Evolutionary conservation across 768 basidiomycete species (phyloP).

Genomic region (Mrakia frigida): DNA sequence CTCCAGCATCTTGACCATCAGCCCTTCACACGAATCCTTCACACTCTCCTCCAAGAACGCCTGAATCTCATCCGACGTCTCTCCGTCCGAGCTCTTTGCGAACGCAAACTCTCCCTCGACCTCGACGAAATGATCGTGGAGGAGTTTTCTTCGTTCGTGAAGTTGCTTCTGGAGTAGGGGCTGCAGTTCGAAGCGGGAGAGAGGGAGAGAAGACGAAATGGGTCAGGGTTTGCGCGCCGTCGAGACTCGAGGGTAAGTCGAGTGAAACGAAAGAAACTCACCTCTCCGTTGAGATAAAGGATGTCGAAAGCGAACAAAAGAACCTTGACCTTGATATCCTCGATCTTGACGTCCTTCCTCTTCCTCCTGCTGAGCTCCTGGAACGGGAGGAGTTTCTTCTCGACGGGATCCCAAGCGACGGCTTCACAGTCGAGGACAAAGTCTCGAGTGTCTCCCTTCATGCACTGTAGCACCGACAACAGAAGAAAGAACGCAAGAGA

Average conservation of each 20-base stretch:
- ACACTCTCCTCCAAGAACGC: constrained; percentile 91
- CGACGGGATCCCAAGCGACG: constrained; percentile 79
- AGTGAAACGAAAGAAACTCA: constrained; percentile 44
- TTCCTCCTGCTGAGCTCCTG: constrained; percentile 92
- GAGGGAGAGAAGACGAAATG: background rate
- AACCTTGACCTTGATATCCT: constrained; percentile 94
- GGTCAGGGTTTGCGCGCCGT: background rate
- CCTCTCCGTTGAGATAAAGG: constrained; percentile 94
- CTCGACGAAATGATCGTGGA: constrained; percentile 70
- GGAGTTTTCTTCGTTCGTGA: constrained; percentile 65
- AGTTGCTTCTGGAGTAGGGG: constrained; percentile 74
- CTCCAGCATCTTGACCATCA: constrained; percentile 99
- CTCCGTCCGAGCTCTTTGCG: constrained; percentile 82
- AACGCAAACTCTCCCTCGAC: constrained; percentile 89
- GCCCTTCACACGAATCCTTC: constrained; percentile 95
- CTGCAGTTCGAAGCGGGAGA: constrained; percentile 47
- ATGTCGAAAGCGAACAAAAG: constrained; percentile 96
- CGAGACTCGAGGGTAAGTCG: background rate
- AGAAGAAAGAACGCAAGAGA: background rate
- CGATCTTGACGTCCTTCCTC: constrained; percentile 94
- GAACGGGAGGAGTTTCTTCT: constrained; percentile 73
- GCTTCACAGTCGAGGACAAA: constrained; percentile 97
- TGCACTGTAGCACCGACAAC: constrained; percentile 56
- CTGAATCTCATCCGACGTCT: constrained; percentile 89
- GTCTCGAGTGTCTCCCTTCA: constrained; percentile 73